phyloP scores from a whole-genome alignment of 345 rosid species.

The Populus ilicifolia region DNA sequence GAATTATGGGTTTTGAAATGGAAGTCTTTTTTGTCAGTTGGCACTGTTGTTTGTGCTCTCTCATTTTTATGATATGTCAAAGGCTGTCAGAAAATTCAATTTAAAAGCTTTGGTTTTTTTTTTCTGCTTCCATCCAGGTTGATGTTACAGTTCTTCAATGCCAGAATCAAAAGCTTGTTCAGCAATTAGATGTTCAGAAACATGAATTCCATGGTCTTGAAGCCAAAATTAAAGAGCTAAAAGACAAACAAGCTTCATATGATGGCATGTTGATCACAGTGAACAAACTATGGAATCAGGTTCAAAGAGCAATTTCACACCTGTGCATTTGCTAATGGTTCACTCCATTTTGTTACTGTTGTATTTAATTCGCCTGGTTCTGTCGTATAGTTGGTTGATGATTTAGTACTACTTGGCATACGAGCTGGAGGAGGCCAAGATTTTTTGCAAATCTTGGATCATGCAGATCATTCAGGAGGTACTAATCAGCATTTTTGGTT shows the following conservation, averaged over 20 bases:
- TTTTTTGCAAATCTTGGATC: slow-evolving; percentile 43
- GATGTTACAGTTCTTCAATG: slow-evolving; percentile 73
- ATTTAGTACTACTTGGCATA: slow-evolving; percentile 65
- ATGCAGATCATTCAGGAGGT: slow-evolving; percentile 52
- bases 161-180: slow-evolving; percentile 83
- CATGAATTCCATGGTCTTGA: slow-evolving; percentile 64
- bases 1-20: neutral
- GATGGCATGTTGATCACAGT: slow-evolving; percentile 55
- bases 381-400: slow-evolving; percentile 77
- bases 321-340: neutral
- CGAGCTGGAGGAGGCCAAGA: slow-evolving; percentile 60
- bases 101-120: too few relatives aligned
- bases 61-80: neutral
- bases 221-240: slow-evolving; percentile 48
- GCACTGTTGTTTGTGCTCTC: neutral
- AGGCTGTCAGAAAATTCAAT: too few relatives aligned
- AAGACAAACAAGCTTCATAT: slow-evolving; percentile 55
- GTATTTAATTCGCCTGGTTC: neutral
- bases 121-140: slow-evolving; percentile 38
- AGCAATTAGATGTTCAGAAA: slow-evolving; percentile 71
- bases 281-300: slow-evolving; percentile 80
- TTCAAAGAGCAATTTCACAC: slow-evolving; percentile 5
- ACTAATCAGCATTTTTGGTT: slow-evolving; percentile 5
- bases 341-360: neutral
- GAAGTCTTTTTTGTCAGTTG: neutral